phyloP scores from a whole-genome alignment of 73 alveolate genomes.

The Halteria grandinella region DNA sequence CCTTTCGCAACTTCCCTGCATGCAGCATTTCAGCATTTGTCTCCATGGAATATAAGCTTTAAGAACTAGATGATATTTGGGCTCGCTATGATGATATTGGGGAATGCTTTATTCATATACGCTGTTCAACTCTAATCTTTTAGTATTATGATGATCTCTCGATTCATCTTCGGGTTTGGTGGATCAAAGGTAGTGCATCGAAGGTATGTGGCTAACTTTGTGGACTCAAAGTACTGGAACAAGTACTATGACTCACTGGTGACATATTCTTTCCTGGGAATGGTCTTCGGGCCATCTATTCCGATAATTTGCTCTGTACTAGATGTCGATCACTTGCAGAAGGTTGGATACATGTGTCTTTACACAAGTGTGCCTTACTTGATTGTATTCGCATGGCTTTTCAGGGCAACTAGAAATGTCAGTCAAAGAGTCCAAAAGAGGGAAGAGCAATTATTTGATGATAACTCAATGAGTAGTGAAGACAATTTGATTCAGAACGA shows the following conservation, averaged over 20 bases:
- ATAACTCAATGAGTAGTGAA: slow-evolving; percentile 2
- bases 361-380: background rate
- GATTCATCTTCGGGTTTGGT: slow-evolving; percentile 66
- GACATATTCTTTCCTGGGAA: slow-evolving; percentile 24
- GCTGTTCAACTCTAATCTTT: slow-evolving; percentile 20
- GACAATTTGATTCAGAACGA: too few species aligned
- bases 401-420: background rate
- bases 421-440: background rate
- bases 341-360: background rate
- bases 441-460: background rate
- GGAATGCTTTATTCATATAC: slow-evolving; percentile 23
- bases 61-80: slow-evolving; percentile 43
- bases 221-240: slow-evolving; percentile 13
- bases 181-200: slow-evolving; percentile 67
- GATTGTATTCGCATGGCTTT: background rate
- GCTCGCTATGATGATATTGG: slow-evolving; percentile 25
- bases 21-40: slow-evolving; percentile 22
- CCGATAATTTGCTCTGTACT: too few species aligned
- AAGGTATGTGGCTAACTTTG: slow-evolving; percentile 59
- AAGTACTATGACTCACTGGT: slow-evolving; percentile 12
- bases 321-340: too few species aligned
- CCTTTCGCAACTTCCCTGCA: slow-evolving; percentile 46
- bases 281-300: slow-evolving; percentile 48
- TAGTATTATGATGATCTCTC: slow-evolving; percentile 6
- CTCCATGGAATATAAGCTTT: slow-evolving; percentile 24